Percentiles rank a stretch among this genome's conserved stretches.
Conservation (phyloP, 2,329 filamentous ascomycete species). For the Phialocephala subalpina region DNA sequence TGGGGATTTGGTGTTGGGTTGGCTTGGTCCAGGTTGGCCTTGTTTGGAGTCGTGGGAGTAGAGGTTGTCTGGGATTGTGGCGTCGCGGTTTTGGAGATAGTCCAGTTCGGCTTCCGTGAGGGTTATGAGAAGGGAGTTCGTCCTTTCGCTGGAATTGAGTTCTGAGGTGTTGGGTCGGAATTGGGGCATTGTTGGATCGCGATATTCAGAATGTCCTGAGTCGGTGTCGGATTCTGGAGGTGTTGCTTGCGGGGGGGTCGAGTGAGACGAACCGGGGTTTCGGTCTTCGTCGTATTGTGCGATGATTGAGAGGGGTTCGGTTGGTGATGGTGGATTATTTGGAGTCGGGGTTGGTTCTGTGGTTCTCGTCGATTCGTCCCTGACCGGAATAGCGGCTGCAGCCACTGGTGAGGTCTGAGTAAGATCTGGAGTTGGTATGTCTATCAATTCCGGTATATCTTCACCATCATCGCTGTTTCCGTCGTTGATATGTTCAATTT, state of each 20-base stretch:
- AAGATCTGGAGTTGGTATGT: background rate
- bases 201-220: slow-evolving; percentile 21
- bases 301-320: slow-evolving; percentile 24
- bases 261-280: slow-evolving; percentile 10
- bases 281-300: slow-evolving; percentile 24
- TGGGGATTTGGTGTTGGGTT: slow-evolving; percentile 18
- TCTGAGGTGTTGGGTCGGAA: slow-evolving; percentile 63
- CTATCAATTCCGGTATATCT: slow-evolving; percentile 48
- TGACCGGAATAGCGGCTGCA: slow-evolving; percentile 20
- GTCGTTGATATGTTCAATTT: slow-evolving; percentile 28
- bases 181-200: slow-evolving; percentile 73
- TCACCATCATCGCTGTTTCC: slow-evolving; percentile 6
- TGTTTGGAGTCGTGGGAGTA: slow-evolving; percentile 7
- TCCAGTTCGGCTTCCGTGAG: background rate
- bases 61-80: background rate
- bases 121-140: background rate
- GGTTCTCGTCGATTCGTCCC: slow-evolving; percentile 39
- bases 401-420: background rate
- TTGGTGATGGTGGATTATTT: slow-evolving; percentile 17
- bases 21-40: slow-evolving; percentile 30
- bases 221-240: slow-evolving; percentile 21
- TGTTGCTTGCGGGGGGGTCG: slow-evolving; percentile 22
- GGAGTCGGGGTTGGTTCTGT: background rate
- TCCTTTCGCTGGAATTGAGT: background rate
- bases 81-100: background rate